These are phyloP conservation scores for Paulownia fortunei DNA, from an alignment of 257 asterid species.

Conservation along the genomic window DNA sequence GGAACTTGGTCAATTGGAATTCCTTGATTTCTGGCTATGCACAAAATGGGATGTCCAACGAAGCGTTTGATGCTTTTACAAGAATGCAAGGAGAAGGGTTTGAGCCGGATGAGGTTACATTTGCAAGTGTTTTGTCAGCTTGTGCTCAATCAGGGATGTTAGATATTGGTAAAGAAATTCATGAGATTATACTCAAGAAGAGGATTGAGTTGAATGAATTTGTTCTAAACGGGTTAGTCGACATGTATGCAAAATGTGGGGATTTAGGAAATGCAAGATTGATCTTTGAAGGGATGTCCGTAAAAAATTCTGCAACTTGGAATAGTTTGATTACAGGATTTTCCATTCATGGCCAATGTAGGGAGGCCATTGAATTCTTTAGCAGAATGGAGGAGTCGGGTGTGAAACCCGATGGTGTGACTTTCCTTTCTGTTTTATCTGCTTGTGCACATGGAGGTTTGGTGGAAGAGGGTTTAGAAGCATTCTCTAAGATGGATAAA, in stretches of 20 bases:
- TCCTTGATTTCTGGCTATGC: slow-evolving; percentile 78
- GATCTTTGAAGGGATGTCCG: slow-evolving; percentile 56
- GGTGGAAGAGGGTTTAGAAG: slow-evolving; percentile 68
- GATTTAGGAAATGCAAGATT: slow-evolving; percentile 58
- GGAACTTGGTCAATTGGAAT: slow-evolving; percentile 86
- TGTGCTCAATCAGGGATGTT: slow-evolving; percentile 78
- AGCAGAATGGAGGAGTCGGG: slow-evolving; percentile 55
- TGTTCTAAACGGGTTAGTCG: slow-evolving; percentile 73
- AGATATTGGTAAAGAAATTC: slow-evolving; percentile 64
- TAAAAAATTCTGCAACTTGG: slow-evolving; percentile 57
- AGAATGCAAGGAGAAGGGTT: slow-evolving; percentile 66
- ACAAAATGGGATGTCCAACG: slow-evolving; percentile 65
- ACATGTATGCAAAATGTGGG: slow-evolving; percentile 94
- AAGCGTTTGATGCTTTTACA: slow-evolving; percentile 57
- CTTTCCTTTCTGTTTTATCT: slow-evolving; percentile 68
- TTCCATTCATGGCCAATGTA: slow-evolving; percentile 64
- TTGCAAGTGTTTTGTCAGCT: slow-evolving; percentile 70
- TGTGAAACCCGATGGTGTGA: slow-evolving; percentile 58
- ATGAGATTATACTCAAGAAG: slow-evolving; percentile 51
- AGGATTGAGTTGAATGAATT: slow-evolving; percentile 56
- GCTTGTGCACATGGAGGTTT: slow-evolving; percentile 89
- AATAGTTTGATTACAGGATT: slow-evolving; percentile 69
- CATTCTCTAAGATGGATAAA: slow-evolving; percentile 61
- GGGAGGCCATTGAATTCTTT: slow-evolving; percentile 59
- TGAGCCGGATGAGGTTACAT: slow-evolving; percentile 76